These are phyloP conservation scores for Pichia inconspicua DNA, from an alignment of 1,139 yeast genomes.

Conservation along the genomic window DNA sequence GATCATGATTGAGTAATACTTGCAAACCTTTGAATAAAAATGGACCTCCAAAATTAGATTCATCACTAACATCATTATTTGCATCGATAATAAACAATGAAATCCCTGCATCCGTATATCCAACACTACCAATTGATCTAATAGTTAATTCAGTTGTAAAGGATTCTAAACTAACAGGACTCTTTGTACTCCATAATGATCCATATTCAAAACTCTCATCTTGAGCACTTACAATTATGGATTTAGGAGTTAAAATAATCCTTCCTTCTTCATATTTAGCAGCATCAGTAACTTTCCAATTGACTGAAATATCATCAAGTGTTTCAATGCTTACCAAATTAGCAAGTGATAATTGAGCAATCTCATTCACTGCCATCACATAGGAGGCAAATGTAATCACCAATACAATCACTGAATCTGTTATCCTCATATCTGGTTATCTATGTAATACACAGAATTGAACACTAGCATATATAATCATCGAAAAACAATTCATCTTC, in stretches of 20 bases:
- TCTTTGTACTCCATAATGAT: slow-evolving; percentile 39
- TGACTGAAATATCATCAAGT: slow-evolving; percentile 15
- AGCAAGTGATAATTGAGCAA: slow-evolving; percentile 31
- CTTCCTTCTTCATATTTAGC: slow-evolving; percentile 35
- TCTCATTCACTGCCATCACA: slow-evolving; percentile 7
- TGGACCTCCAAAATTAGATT: slow-evolving; percentile 42
- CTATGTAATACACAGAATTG: neutral
- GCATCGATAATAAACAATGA: slow-evolving; percentile 41
- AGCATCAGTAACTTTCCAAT: slow-evolving; percentile 31
- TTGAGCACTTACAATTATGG: slow-evolving; percentile 20
- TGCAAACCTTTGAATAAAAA: slow-evolving; percentile 52
- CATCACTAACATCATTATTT: neutral
- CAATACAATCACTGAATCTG: neutral
- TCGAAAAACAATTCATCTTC: too few species aligned
- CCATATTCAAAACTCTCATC: slow-evolving; percentile 31
- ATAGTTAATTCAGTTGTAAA: slow-evolving; percentile 58
- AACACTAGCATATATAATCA: too few species aligned
- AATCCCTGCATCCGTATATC: slow-evolving; percentile 41
- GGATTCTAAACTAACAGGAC: slow-evolving; percentile 30
- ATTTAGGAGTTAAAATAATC: slow-evolving; percentile 37
- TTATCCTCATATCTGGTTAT: neutral
- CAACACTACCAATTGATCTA: slow-evolving; percentile 46
- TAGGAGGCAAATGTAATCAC: neutral
- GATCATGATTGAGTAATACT: slow-evolving; percentile 26
- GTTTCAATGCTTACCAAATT: slow-evolving; percentile 28